Base-by-base conservation (phyloP, 2,329 filamentous ascomycete genomes). In the Talaromyces sp. region DNA sequence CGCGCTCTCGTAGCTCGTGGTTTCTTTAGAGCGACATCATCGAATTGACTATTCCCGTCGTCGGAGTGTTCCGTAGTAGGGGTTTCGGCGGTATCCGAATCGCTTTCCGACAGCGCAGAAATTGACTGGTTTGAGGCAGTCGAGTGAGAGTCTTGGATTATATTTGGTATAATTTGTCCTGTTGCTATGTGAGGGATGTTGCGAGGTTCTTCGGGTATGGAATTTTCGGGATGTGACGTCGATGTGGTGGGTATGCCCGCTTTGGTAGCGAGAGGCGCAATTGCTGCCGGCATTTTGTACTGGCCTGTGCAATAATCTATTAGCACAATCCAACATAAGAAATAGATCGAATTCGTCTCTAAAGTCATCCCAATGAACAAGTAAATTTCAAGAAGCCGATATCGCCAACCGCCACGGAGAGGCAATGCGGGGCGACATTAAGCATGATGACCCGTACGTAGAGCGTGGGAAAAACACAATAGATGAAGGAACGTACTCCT, bases 151-250 rank as follows among this genome's bases (percentile, higher is more conserved):
- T 68, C 65, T 3, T 68, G 70, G 9, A 72, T 74, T 22, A 70
- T 69, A 64, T 71, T 73, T 66, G 75, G 73, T 45, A 69, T 72
- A 19, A 68, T 70, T 37, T 75, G 73, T 13, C 76, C 74, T n/a
- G 78, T 70, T 31, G 75, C 76, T 14, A 56, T 4, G 14, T 79
- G 68, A 11, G 76, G 75, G 52, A 75, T 74, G 16, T 78, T 73
- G 22, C 71, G 73, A 61, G 81, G 81, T 68, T 83, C 81, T 73
- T 82, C 78, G 4, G 81, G 81, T 61, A 83, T 76, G 13, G 80
- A 80, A 68, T 83, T 79, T 59, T 78, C 73, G 14, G 81, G 80
- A 66, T 82, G 81, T 41, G 79, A 82, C 60, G 79, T 81, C 14
- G 75, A 71, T 5, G 79, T 78, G 63, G 75, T 68, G 13, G 77